Percentiles rank a stretch among this genome's conserved stretches.
phyloP scores from a whole-genome alignment of 148 eudicot genomes.

The Camellia japonica region DNA sequence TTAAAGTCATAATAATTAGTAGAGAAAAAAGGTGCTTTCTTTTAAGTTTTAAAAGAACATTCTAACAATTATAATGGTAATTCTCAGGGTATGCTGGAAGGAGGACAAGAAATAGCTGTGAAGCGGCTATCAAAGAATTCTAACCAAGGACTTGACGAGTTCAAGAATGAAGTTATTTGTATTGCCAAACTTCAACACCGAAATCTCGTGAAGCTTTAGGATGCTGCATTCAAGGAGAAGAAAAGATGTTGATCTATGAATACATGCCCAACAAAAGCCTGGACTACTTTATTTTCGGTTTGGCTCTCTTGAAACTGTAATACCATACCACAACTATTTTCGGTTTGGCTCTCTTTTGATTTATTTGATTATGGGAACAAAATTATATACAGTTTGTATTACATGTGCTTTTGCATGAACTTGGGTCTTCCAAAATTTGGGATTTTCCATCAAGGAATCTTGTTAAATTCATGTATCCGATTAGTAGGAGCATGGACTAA shows the following conservation, averaged over 20 bases:
- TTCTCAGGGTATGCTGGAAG: constrained; percentile 20
- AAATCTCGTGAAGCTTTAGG: constrained; percentile 12
- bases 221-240: constrained; percentile 1
- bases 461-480: background rate
- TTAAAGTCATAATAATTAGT: no score
- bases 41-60: no score
- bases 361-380: no score
- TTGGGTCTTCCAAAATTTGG: no score
- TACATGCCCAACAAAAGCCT: constrained; percentile 1
- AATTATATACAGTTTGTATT: no score
- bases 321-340: background rate
- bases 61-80: background rate
- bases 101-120: constrained; percentile 16
- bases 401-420: no score
- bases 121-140: constrained; percentile 7
- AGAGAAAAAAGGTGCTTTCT: no score
- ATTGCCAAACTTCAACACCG: constrained; percentile 11
- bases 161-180: background rate
- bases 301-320: background rate
- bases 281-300: constrained; percentile 7
- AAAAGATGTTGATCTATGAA: constrained; percentile 6
- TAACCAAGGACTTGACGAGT: constrained; percentile 5
- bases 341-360: no score
- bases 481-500: no score
- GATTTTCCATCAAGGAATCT: background rate